Evolutionary conservation across 2,329 filamentous ascomycete genomes (phyloP).

Genomic region (Cryphonectria naterciae): DNA sequence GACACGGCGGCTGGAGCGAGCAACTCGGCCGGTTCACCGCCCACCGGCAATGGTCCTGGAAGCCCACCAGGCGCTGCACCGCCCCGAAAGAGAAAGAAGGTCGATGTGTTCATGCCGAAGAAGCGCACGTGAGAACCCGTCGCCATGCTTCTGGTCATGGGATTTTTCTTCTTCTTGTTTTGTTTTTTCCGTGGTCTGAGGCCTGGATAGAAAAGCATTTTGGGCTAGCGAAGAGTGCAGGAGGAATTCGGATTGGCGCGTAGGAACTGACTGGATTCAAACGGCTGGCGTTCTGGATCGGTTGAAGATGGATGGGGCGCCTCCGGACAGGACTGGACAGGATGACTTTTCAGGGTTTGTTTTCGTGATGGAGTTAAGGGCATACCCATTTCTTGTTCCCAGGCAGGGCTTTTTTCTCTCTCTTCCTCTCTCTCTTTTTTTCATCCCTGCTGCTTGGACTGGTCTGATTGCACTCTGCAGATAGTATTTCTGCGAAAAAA

Average conservation of each 20-base stretch:
- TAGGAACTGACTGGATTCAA: background rate
- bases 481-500: background rate
- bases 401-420: background rate
- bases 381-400: background rate
- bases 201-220: background rate
- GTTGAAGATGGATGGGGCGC: background rate
- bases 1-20: conserved; percentile 6
- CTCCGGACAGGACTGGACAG: background rate
- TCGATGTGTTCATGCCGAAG: conserved; percentile 56
- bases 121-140: conserved; percentile 36
- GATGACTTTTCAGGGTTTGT: background rate
- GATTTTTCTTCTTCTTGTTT: background rate
- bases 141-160: background rate
- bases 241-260: background rate
- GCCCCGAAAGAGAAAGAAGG: conserved; percentile 49
- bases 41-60: conserved; percentile 24
- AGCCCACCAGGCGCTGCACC: conserved; percentile 25
- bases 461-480: background rate
- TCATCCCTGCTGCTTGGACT: background rate
- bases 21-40: conserved; percentile 23
- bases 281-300: background rate
- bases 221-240: background rate
- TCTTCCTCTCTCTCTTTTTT: no score
- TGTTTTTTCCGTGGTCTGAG: background rate
- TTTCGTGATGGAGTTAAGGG: background rate